Percentiles rank a stretch among this genome's conserved stretches.
These are phyloP conservation scores for Penicillium sp. DNA, from an alignment of 2,329 filamentous ascomycete genomes.

Conservation along the genomic window DNA sequence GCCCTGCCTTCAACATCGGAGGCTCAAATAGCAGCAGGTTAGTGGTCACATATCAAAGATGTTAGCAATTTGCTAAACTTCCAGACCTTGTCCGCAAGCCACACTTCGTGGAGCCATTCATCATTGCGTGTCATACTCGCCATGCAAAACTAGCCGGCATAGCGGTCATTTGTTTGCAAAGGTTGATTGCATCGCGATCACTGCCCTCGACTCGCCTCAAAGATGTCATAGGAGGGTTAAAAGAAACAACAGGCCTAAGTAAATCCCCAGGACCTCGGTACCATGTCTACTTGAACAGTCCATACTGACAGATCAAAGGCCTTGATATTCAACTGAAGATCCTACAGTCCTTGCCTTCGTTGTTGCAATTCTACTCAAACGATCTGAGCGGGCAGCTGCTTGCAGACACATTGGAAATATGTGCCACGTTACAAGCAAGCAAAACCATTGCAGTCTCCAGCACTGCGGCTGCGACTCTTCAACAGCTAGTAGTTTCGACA, in stretches of 20 bases:
- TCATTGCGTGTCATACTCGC: conserved; percentile 86
- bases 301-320: conserved; percentile 41
- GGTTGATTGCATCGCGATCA: conserved; percentile 79
- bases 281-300: background rate
- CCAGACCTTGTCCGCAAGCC: conserved; percentile 79
- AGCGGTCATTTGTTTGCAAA: conserved; percentile 84
- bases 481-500: conserved; percentile 87
- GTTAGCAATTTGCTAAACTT: conserved; percentile 13
- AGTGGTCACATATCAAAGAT: conserved; percentile 15
- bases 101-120: conserved; percentile 88
- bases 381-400: conserved; percentile 81
- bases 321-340: conserved; percentile 96
- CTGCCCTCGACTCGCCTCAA: conserved; percentile 77
- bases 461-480: conserved; percentile 92
- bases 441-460: conserved; percentile 94
- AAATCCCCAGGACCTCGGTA: conserved; percentile 34
- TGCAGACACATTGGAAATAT: conserved; percentile 82
- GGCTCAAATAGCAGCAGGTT: conserved; percentile 71
- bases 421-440: conserved; percentile 84
- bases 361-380: conserved; percentile 85
- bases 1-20: conserved; percentile 72
- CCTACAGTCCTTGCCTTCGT: conserved; percentile 82
- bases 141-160: conserved; percentile 89
- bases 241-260: conserved; percentile 75
- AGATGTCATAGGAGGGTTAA: conserved; percentile 84